Base-by-base conservation (phyloP, 306 rosid genomes). In the Astragalus membranaceus region DNA sequence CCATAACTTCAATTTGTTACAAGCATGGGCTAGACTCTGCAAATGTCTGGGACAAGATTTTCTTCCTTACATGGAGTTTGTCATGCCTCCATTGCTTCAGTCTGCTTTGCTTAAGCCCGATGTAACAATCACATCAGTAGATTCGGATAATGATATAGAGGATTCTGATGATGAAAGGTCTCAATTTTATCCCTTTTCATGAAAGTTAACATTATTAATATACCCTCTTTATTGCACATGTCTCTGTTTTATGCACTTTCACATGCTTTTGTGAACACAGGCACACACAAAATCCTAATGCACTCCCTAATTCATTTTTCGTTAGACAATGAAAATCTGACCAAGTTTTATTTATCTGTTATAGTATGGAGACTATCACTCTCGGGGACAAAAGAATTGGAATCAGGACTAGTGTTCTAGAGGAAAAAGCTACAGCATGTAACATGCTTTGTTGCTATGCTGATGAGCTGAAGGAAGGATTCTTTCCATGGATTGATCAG, bases 11-110 rank as follows among this genome's bases (percentile, higher is more conserved):
- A n/a, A n/a, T n/a, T n/a, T n/a, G n/a, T n/a, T n/a, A n/a, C 66
- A 94, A 97, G 98, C 98, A 54, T 94, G 98, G 98, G 97, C 98
- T 37, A 82, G 98, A 72, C 98, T 94, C 51, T 94, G 98, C 85
- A 90, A 94, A 82, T 94, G 97, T 65, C 87, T 94, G 70, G 96
- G 98, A 55, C 98, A 94, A 87, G 98, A 94, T 83, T 94, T 94
- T 78, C 98, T 94, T 56, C 98, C 98, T 14, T 94, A 90, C 79
- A 90, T 94, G 98, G 86, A 83, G 43, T 92, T 94, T 82, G 97
- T 94, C 69, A 94, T 94, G 98, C 98, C 98, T 23, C 97, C 98
- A 14, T 67, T 94, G 82, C 94, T 94, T 84, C 94, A 68, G 47
- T 94, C 98, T 81, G 98, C 98, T 49, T 87, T 92, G 67, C 96